Evolutionary conservation across 345 rosid species (phyloP).

Genomic region (Linum trigynum): DNA sequence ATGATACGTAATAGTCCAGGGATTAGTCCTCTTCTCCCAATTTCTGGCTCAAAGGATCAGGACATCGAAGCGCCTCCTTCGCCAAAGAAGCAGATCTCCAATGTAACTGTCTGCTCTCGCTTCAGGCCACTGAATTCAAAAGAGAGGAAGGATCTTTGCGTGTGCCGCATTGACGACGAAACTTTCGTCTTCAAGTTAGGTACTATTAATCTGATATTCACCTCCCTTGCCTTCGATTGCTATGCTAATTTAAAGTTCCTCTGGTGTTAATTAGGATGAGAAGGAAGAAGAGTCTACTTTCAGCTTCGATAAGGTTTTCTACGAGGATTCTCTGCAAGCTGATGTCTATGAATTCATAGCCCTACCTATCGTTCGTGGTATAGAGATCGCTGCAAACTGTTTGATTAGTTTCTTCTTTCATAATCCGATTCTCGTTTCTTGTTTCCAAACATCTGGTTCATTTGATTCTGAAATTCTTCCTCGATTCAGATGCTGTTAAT

Average conservation of each 20-base stretch:
- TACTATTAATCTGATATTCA: not conserved
- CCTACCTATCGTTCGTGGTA: constrained; percentile 63
- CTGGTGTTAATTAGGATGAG: constrained; percentile 36
- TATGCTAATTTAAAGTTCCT: not conserved
- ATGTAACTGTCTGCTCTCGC: constrained; percentile 65
- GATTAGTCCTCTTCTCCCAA: constrained; percentile 5
- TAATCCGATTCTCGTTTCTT: not conserved
- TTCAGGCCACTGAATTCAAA: constrained; percentile 65
- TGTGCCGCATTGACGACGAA: constrained; percentile 43
- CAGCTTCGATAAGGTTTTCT: constrained; percentile 55
- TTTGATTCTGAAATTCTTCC: not conserved
- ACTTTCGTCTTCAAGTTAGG: constrained; percentile 54
- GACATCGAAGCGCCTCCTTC: not conserved
- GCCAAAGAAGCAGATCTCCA: constrained; percentile 29
- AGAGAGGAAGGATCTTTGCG: constrained; percentile 51
- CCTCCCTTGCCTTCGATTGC: not conserved
- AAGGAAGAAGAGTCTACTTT: constrained; percentile 58
- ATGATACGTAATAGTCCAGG: too few relatives aligned
- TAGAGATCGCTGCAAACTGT: too few relatives aligned
- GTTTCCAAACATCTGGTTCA: not conserved
- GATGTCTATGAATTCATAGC: constrained; percentile 60
- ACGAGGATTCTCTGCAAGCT: constrained; percentile 47
- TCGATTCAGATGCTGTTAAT: constrained; percentile 48
- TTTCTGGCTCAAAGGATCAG: not conserved
- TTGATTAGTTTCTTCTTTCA: too few relatives aligned